Base-by-base conservation (phyloP, 306 rosid species). In the Cicer arietinum region DNA sequence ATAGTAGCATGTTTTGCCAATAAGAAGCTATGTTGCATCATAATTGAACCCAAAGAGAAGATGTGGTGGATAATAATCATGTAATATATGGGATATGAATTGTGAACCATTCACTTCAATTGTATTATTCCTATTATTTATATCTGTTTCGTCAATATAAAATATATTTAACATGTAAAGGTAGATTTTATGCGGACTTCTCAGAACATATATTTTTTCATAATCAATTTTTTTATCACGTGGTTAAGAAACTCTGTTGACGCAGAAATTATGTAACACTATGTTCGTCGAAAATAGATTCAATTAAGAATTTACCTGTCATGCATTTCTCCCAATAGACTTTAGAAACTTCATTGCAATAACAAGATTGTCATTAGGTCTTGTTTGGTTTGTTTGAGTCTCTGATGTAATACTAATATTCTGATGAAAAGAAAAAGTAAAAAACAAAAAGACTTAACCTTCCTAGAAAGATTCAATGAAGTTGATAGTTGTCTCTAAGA, bases 1-100 rank as follows among this genome's bases (percentile, higher is more conserved):
- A 25, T 35, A 47, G 73, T 81, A 66, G 7, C 41, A 77, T 78
- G 75, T 54, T 75, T 75, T 74, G 44, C 39, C 51, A 73, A 77
- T 74, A 81, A 84, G 43, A 77, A 73, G 73, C 64, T 60, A 47
- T 45, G 56, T 71, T 76, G 40, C n/a, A 42, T 59, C 7, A 30
- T 30, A 30, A 3, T 30, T 30, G 35, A 30, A 30, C 35, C 35
- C 35, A 30, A 30, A 30, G 35, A 30, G 35, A 30, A 30, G 35
- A 30, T 30, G 35, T 30, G 35, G 35, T 30, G 35, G 35, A 30
- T 30, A 30, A 30, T 53, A 53, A 17, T 53, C 60, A 17, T 53
- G 60, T 53, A 53, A 53, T 53, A 17, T 53, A 53, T 16, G 60
- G 2, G 18, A 53, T 11, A 16, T 53, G 12, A 51, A 30, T 3